phyloP scores from a whole-genome alignment of 2,329 filamentous ascomycete genomes.

The Colletotrichum tanaceti region DNA sequence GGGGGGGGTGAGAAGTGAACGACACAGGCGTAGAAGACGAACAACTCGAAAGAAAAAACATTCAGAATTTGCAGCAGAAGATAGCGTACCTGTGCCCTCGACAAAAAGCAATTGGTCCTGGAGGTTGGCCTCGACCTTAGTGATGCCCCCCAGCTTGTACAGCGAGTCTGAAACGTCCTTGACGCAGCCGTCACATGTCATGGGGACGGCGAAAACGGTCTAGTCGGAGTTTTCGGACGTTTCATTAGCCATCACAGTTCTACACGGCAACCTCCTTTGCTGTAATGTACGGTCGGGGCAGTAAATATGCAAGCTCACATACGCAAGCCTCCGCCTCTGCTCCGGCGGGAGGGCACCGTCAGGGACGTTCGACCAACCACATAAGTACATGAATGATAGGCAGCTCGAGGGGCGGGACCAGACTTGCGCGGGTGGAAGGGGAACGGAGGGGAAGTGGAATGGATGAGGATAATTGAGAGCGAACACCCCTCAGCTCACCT shows the following conservation, averaged over 20 bases:
- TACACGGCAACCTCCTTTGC: background rate
- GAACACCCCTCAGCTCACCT: conserved; percentile 39
- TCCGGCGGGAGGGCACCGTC: background rate
- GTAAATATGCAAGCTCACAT: background rate
- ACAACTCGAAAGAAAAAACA: background rate
- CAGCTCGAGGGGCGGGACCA: background rate
- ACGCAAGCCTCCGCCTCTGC: background rate
- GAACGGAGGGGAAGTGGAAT: conserved; percentile 7
- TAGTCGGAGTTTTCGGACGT: conserved; percentile 56
- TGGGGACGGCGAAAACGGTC: conserved; percentile 94
- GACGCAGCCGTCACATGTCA: conserved; percentile 91
- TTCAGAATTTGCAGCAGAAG: conserved; percentile 36
- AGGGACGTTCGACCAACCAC: background rate
- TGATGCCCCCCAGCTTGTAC: conserved; percentile 81
- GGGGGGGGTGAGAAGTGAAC: background rate
- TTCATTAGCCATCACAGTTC: conserved; percentile 49
- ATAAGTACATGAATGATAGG: background rate
- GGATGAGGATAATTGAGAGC: conserved; percentile 7
- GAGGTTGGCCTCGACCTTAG: conserved; percentile 84
- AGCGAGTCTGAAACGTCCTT: conserved; percentile 85
- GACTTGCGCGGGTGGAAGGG: conserved; percentile 8
- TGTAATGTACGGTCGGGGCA: background rate
- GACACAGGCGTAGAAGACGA: background rate
- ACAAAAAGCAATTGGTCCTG: conserved; percentile 85
- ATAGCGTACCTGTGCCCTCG: conserved; percentile 77